Percentiles rank a stretch among this genome's conserved stretches.
These are phyloP conservation scores for Melastoma malabathricum DNA, from an alignment of 345 rosid genomes.

Conservation along the genomic window DNA sequence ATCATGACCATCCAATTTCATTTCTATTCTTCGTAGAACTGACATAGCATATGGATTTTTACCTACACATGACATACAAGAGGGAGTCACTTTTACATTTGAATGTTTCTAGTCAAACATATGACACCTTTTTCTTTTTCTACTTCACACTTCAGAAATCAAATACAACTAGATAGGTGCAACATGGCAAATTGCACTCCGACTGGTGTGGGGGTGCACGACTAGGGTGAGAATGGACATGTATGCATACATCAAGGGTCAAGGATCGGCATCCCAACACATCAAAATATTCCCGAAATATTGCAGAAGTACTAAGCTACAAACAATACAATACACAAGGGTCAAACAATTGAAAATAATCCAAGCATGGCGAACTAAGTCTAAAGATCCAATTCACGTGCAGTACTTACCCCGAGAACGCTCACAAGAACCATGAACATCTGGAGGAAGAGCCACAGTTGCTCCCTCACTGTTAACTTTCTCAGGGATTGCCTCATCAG, in stretches of 20 bases:
- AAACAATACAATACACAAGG: background rate
- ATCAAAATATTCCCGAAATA: no score
- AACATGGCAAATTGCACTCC: no score
- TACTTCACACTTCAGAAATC: no score
- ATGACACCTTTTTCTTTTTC: no score
- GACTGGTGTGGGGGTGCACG: no score
- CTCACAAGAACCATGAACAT: constrained; percentile 20
- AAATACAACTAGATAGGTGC: no score
- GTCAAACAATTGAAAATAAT: background rate
- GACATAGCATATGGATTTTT: constrained; percentile 81
- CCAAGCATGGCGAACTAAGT: background rate
- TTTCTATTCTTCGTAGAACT: constrained; percentile 61
- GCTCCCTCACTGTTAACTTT: constrained; percentile 25
- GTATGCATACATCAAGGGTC: no score
- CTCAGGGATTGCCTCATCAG: constrained; percentile 14
- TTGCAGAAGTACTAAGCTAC: background rate
- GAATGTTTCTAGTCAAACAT: no score
- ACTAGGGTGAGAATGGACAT: no score
- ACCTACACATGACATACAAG: constrained; percentile 21
- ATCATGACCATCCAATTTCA: constrained; percentile 73
- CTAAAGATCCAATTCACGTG: constrained; percentile 2
- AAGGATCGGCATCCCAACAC: no score
- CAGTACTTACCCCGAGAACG: constrained; percentile 43
- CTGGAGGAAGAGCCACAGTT: constrained; percentile 26
- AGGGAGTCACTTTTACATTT: no score